These are phyloP conservation scores for Lasiosphaeria hispida DNA, from an alignment of 495 filamentous ascomycete species.

Conservation along the genomic window DNA sequence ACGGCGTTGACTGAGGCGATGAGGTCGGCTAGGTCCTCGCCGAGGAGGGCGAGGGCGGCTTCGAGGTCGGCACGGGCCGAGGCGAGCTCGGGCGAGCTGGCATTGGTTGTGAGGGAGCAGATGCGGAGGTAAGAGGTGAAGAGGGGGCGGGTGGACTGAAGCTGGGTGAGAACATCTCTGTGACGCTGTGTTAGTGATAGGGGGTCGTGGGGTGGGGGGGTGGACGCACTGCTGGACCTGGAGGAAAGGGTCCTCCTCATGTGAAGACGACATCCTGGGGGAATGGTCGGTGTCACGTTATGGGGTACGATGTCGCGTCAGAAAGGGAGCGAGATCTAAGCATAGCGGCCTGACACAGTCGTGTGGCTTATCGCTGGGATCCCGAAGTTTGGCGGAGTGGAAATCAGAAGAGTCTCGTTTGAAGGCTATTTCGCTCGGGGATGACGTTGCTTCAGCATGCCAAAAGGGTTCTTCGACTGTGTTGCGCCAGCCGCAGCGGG, in stretches of 20 bases:
- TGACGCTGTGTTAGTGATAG: neutral
- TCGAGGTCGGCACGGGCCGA: constrained; percentile 84
- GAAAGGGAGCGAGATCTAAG: neutral
- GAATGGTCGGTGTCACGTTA: neutral
- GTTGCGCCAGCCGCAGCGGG: neutral
- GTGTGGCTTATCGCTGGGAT: neutral
- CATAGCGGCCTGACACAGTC: constrained; percentile 2
- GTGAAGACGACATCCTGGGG: constrained; percentile 63
- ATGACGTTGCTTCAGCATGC: constrained; percentile 14
- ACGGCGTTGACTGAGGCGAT: constrained; percentile 83
- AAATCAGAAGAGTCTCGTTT: neutral
- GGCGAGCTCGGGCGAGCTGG: constrained; percentile 75
- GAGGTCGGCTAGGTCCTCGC: constrained; percentile 84
- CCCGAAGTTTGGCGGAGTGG: neutral
- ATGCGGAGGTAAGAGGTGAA: constrained; percentile 97
- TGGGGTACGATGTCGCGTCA: constrained; percentile 7
- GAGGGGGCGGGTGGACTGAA: constrained; percentile 74
- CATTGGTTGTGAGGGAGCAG: constrained; percentile 64
- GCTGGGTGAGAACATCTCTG: constrained; percentile 82
- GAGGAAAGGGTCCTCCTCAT: constrained; percentile 84
- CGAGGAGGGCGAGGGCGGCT: constrained; percentile 69
- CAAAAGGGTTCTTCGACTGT: neutral
- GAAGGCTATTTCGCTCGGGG: neutral
- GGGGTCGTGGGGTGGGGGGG: neutral
- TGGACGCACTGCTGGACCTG: constrained; percentile 77